Base-by-base conservation (phyloP, 768 basidiomycete genomes). In the Tylopilus subfusipes region DNA sequence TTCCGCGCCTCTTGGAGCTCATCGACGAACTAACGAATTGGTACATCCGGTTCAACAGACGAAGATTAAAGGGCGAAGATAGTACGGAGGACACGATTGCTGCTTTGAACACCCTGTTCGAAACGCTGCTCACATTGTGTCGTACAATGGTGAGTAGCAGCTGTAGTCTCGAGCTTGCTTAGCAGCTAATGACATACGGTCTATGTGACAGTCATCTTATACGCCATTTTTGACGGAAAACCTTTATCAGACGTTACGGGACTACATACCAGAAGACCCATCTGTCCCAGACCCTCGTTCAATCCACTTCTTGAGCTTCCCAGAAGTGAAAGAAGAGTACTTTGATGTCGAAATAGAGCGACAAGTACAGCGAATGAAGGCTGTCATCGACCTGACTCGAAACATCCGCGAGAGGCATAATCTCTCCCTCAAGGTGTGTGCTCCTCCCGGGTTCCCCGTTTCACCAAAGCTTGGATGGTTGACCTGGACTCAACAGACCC, bases 41-140 rank as follows among this genome's bases (percentile, higher is more conserved):
- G 94, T 99, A 99, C 73, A 98, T 99, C 68, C 93, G 97, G 45
- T 98, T 98, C 77, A 99, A 99, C 73, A 86, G 97, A 42, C 88
- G 87, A 61, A 83, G 97, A 16, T 76, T 99, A 56, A 99, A 99
- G 79, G 97, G 97, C 42, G 91, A 96, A 70, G 88, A 93, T 63
- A 90, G 96, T 3, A 78, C 80, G 52, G 90, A 93, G 58, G 96
- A 98, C 63, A 94, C 94, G 9, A 68, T 84, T 16, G 74, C 85
- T 19, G 97, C 96, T 18, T 76, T 98, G 66, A 98, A 98, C 69
- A 98, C 97, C 22, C 76, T 99, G 39, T 98, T 98, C 69, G 97
- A 98, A 74, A 84, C 95, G 0, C 73, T 99, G 29, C 88, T 95
- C 70, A 98, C 96, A 0, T 79, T 99, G 47, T 96, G 92, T 72